Base-by-base conservation (phyloP, 805 yeast species). In the Saccharomycopsis sp. region DNA sequence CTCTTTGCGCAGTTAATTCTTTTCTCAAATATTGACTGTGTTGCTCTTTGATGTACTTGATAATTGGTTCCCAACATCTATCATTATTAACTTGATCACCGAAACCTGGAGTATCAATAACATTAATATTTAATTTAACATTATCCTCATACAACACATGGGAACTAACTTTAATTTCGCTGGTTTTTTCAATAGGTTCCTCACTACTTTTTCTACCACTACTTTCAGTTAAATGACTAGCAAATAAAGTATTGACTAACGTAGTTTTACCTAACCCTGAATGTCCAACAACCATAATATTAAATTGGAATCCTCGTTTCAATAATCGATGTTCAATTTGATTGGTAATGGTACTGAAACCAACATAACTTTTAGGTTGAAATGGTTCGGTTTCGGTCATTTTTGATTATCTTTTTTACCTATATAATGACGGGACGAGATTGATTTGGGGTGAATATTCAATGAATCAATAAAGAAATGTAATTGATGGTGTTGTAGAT, bases 21-120 rank as follows among this genome's bases (percentile, higher is more conserved):
- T 84, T 85, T 67, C 97, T 82, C 60, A 89, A 72, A 63, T 85
- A 89, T 57, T 81, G 81, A 35, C 94, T 83, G 63, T 89, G 95
- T 66, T 89, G 97, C 65, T 89, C 97, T 67, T 89, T 89, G 61
- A 89, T 86, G 66, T 88, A 89, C 65, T 86, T 87, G 53, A 89
- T 81, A 51, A 89, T 80, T 43, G 96, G 96, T 56, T 89, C 97
- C 96, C 97, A 90, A 65, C 95, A 88, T 65, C 83, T 85, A 57
- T 85, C 94, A 65, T 89, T 89, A 68, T 88, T 85, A 54, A 93
- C 84, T 66, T 85, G 96, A 70, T 93, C 98, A 32, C 96, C 97
- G 70, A 87, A 93, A 13, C 97, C 97, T 17, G 97, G 97, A 2
- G 98, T 93, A 62, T 93, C 98, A 59, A 93, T 85, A 45, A 93